phyloP scores from a whole-genome alignment of 148 eudicot genomes.

The Vaccinium corymbosum region DNA sequence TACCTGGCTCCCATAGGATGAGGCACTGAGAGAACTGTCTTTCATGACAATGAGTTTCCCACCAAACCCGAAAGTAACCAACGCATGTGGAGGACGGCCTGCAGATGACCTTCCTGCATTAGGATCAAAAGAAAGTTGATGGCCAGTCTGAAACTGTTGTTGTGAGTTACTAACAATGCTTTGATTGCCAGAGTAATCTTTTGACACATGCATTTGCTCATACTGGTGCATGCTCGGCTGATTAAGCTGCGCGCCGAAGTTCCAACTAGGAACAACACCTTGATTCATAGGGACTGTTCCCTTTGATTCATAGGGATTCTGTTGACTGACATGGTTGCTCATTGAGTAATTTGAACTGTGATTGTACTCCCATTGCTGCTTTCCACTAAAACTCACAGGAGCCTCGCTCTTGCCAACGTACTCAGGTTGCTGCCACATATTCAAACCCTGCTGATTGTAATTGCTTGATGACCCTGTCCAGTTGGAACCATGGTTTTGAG shows the following conservation, averaged over 20 bases:
- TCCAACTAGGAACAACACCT: conserved; percentile 37
- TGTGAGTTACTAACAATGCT: conserved; percentile 35
- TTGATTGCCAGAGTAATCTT: conserved; percentile 36
- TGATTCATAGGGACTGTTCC: conserved; percentile 32
- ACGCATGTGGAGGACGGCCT: conserved; percentile 79
- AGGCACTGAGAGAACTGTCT: conserved; percentile 34
- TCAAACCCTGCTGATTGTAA: conserved; percentile 42
- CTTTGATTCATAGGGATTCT: conserved; percentile 20
- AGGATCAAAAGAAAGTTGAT: conserved; percentile 35
- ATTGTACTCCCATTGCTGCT: conserved; percentile 27
- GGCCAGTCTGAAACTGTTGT: conserved; percentile 36
- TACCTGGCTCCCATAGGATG: conserved; percentile 69
- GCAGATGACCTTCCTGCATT: conserved; percentile 59
- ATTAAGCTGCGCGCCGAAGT: conserved; percentile 37
- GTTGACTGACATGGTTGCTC: conserved; percentile 29
- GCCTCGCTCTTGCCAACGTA: conserved; percentile 24
- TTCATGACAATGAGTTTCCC: conserved; percentile 83
- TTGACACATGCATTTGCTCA: conserved; percentile 34
- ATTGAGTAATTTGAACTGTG: conserved; percentile 21
- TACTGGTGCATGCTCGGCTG: conserved; percentile 35
- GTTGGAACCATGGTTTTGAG: conserved; percentile 30
- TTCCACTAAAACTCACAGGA: conserved; percentile 25
- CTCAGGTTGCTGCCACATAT: conserved; percentile 43
- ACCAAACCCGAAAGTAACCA: conserved; percentile 86
- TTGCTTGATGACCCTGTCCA: conserved; percentile 32